Base-by-base conservation (phyloP, 768 basidiomycete genomes). In the Boletus subcaerulescens region DNA sequence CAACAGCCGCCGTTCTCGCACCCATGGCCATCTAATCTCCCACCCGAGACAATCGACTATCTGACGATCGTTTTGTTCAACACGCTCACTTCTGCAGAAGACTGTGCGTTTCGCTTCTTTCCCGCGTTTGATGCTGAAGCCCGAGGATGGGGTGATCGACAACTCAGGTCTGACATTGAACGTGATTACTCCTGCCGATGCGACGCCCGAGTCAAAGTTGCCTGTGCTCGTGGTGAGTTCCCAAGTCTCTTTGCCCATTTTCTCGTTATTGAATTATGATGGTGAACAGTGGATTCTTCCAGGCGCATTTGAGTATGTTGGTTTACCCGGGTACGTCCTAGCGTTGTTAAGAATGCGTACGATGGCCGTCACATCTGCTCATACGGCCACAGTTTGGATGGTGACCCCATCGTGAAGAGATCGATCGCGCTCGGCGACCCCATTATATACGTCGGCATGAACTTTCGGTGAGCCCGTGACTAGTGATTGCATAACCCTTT, bases 221-320 rank as follows among this genome's bases (percentile, higher is more conserved):
- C 83, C 84, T 5, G 80, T 85, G 9, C 68, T 81, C 22, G 79
- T 76, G 31, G 82, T 83, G 65, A 40, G 80, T 72, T 1, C 43
- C 11, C 9, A 24, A 79, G 72, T 6, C 22, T 9, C 10, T 15
- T 10, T 32, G 2, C 12, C n/a, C 4, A 32, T 39, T 29, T 12
- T 3, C 24, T 7, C 26, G 8, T 26, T 8, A 8, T 26, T 26
- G 8, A 26, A 26, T 26, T 26, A 26, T 1, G 26, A 26, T 26
- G 26, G 26, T 26, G 3, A 32, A 40, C 11, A 74, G 73, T 76
- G 67, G 65, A 62, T 74, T 31, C 68, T 61, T 48, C 69, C 70
- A 45, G 70, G 74, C 35, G 76, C 61, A n/a, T 77, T 74, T 49
- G 64, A 71, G 48, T 11, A 58, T 6, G 74, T 74, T 8, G 61